Evolutionary conservation across 805 yeast genomes (phyloP), one percentile per base, ranked within the genome.

Genomic region (Dipodascopsis tothii): DNA sequence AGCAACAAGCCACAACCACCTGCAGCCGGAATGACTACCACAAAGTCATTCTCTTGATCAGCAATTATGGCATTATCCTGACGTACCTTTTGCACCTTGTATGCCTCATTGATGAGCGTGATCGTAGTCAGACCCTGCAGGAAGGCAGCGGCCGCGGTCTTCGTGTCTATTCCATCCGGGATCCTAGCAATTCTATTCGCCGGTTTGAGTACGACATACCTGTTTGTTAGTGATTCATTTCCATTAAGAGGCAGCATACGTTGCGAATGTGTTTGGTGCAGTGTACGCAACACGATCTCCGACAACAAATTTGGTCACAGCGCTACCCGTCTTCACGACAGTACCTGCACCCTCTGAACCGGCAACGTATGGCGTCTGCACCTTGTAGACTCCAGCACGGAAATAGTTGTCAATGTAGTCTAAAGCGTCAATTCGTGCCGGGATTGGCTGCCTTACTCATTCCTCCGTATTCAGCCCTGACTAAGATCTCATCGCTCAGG

Each of bases 21-120:
- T 2, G 96, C 96, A 5, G 95, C 95, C 3, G 96, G 96, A 68
- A 87, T 85, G 21, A 85, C 79, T 37, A 88, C 69, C 35, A 83
- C 73, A 54, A 64, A 72, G 46, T 90, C 96, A 41, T 78, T 88
- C n/a, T n/a, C n/a, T n/a, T n/a, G n/a, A n/a, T n/a, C n/a, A n/a
- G n/a, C n/a, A n/a, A n/a, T n/a, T n/a, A n/a, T n/a, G n/a, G n/a
- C n/a, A n/a, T n/a, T n/a, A n/a, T n/a, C n/a, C n/a, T n/a, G n/a
- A n/a, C n/a, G n/a, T n/a, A n/a, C n/a, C 59, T 73, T 67, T 55
- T 84, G 60, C 33, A 84, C 82, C 1, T 70, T 57, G 58, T 83
- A 77, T 1, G 92, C 75, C 50, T 83, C 86, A 30, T 70, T 65
- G 37, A 77, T 65, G 46, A 88, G 77, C 1, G 90, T 74, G 55